These are phyloP conservation scores for Ophidiomyces ophidiicola DNA, from an alignment of 2,329 filamentous ascomycete genomes.

Conservation along the genomic window DNA sequence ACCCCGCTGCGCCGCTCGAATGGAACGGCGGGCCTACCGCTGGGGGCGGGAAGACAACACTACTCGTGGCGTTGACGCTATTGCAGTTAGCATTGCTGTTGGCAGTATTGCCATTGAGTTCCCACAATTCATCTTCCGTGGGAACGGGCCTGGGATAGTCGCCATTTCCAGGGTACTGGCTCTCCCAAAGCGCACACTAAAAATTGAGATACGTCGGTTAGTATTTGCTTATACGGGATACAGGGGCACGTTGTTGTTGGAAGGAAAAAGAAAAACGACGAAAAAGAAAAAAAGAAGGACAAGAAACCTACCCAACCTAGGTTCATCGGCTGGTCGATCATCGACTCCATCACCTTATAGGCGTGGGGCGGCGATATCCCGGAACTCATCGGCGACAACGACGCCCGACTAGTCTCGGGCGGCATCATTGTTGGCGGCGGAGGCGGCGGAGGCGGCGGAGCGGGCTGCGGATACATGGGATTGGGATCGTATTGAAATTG, in stretches of 20 bases:
- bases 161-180: neutral
- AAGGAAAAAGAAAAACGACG: no score
- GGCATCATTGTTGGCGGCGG: neutral
- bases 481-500: conserved; percentile 1
- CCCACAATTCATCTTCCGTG: no score
- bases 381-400: neutral
- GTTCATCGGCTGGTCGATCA: conserved; percentile 3
- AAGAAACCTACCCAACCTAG: conserved; percentile 8
- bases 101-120: no score
- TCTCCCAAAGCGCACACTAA: neutral
- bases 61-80: no score
- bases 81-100: no score
- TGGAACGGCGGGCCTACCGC: no score
- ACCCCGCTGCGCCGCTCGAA: no score
- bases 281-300: neutral
- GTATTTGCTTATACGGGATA: no score
- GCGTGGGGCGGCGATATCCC: conserved; percentile 5
- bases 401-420: neutral
- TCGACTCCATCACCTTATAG: conserved; percentile 7
- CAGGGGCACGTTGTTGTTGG: no score
- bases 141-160: no score
- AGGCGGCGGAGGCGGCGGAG: neutral
- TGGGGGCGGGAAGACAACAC: no score
- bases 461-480: neutral
- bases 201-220: neutral